Conservation (phyloP, 2,329 filamentous ascomycete genomes). For the Claviceps citrina region DNA sequence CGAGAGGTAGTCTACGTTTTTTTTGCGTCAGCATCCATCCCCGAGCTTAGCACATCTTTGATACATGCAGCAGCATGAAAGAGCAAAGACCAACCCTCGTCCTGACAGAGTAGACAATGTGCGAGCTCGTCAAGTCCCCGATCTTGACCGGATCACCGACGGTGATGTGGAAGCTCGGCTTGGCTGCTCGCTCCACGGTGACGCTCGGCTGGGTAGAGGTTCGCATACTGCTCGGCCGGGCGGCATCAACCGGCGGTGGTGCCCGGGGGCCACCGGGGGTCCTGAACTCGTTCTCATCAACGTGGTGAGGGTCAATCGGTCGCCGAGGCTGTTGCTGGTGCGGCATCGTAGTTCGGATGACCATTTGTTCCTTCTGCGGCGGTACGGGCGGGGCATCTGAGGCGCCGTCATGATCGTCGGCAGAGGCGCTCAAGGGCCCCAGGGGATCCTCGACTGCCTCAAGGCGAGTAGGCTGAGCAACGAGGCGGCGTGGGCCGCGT, state of each 20-base stretch:
- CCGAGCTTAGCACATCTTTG: not conserved
- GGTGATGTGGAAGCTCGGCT: conserved; percentile 76
- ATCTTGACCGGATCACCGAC: conserved; percentile 98
- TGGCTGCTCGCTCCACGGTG: conserved; percentile 82
- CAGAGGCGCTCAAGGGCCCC: conserved; percentile 56
- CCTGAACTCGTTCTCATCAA: conserved; percentile 56
- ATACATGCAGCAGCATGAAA: not conserved
- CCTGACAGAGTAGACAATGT: conserved; percentile 92
- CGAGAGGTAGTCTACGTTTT: conserved; percentile 75
- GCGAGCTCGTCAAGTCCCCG: conserved; percentile 87
- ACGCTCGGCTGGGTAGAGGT: conserved; percentile 57
- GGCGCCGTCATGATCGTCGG: conserved; percentile 29
- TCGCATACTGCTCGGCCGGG: conserved; percentile 35
- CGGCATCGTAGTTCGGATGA: conserved; percentile 43
- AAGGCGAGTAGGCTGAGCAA: conserved; percentile 61
- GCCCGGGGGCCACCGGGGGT: conserved; percentile 38
- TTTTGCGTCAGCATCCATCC: too few species aligned
- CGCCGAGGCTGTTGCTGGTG: conserved; percentile 28
- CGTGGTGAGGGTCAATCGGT: conserved; percentile 44
- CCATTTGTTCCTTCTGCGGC: conserved; percentile 50
- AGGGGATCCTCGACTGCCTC: conserved; percentile 65
- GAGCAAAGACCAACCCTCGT: conserved; percentile 51
- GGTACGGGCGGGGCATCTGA: conserved; percentile 49
- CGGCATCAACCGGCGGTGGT: conserved; percentile 49
- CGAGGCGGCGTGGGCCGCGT: conserved; percentile 45